A percentile compares a stretch with the other conserved stretches of the same genome.
phyloP scores from a whole-genome alignment of 2,329 filamentous ascomycete genomes.

The Colletotrichum musicola region DNA sequence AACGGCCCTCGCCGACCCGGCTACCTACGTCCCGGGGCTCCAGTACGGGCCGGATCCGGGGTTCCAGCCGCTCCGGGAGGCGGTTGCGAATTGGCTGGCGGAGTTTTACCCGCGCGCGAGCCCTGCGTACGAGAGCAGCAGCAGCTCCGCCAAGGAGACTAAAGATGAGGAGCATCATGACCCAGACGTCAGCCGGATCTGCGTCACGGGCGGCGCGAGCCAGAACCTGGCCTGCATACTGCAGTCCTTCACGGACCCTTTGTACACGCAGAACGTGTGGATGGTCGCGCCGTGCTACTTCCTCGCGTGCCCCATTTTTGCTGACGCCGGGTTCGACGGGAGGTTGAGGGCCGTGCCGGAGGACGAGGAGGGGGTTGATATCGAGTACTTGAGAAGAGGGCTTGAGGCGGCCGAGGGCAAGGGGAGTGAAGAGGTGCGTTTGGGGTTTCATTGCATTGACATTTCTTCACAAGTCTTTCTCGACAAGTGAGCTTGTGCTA shows the following conservation, averaged over 20 bases:
- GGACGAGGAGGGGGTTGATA: slow-evolving; percentile 81
- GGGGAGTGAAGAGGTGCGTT: slow-evolving; percentile 22
- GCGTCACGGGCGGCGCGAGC: slow-evolving; percentile 86
- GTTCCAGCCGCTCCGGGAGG: slow-evolving; percentile 75
- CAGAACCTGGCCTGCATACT: slow-evolving; percentile 85
- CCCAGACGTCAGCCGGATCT: slow-evolving; percentile 71
- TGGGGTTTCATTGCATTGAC: too few relatives aligned
- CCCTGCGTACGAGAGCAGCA: background rate
- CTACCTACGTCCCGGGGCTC: slow-evolving; percentile 72
- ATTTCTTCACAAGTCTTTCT: too few relatives aligned
- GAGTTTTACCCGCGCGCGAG: slow-evolving; percentile 64
- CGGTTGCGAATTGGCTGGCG: slow-evolving; percentile 78
- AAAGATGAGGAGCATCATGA: slow-evolving; percentile 19
- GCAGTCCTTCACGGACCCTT: slow-evolving; percentile 83
- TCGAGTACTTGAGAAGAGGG: slow-evolving; percentile 67
- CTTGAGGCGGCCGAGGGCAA: slow-evolving; percentile 48
- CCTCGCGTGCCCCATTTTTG: slow-evolving; percentile 86
- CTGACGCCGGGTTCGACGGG: slow-evolving; percentile 80
- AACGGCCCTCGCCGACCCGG: slow-evolving; percentile 70
- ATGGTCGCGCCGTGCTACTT: slow-evolving; percentile 87
- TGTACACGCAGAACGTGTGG: slow-evolving; percentile 81
- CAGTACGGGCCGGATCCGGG: slow-evolving; percentile 85
- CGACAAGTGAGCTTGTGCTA: background rate
- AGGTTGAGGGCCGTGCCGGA: slow-evolving; percentile 79
- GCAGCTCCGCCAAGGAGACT: background rate